These are phyloP conservation scores for Eimeria zaria DNA, from an alignment of 169 alveolate genomes.

Conservation along the genomic window DNA sequence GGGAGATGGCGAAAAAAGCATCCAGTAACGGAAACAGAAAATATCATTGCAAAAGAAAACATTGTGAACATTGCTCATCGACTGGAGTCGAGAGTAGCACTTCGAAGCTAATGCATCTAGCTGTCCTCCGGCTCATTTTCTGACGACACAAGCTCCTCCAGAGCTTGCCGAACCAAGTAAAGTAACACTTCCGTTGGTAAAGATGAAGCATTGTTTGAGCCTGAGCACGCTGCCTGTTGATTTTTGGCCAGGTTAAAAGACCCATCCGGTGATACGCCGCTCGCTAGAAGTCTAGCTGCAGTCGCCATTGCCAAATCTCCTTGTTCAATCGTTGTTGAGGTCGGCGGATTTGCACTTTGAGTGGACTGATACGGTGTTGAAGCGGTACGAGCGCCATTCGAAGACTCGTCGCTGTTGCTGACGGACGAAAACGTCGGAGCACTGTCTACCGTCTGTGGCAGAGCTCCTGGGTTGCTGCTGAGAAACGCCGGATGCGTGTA, in stretches of 20 bases:
- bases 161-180: conserved; percentile 41
- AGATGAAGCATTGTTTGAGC: conserved; percentile 21
- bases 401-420: conserved; percentile 17
- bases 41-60: neutral
- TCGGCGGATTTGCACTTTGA: neutral
- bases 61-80: neutral
- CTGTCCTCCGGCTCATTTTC: neutral
- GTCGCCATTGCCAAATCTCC: neutral
- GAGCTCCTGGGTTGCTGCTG: neutral
- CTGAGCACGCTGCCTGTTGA: neutral
- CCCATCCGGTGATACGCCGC: conserved; percentile 1
- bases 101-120: neutral
- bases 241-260: neutral
- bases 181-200: conserved; percentile 17
- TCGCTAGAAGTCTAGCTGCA: neutral
- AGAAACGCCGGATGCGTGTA: neutral
- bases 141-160: conserved; percentile 19
- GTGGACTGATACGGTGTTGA: neutral
- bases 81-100: too few relatives aligned
- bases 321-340: neutral
- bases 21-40: neutral
- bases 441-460: neutral
- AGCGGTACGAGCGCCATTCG: neutral
- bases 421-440: neutral
- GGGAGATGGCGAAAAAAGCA: neutral